Conservation (phyloP, 176 grass and related monocot species). For the Oryza meyeriana region DNA sequence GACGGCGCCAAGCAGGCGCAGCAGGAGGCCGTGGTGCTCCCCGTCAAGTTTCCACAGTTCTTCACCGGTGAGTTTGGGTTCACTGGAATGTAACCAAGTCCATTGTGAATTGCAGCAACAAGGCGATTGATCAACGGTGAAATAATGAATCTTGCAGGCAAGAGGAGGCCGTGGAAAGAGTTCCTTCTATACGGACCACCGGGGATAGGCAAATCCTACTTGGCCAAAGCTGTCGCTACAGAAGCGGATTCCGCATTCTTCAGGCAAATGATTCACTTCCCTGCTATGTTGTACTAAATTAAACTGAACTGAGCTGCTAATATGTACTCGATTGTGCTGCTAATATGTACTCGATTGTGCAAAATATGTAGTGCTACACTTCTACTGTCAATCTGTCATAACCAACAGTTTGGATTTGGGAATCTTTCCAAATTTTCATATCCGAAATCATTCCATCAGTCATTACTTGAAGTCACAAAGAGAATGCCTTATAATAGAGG, state of each 20-base stretch:
- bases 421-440: no score
- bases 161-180: slow-evolving; percentile 68
- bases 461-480: no score
- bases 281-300: no score
- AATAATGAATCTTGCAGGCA: slow-evolving; percentile 29
- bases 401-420: no score
- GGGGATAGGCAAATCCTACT: slow-evolving; percentile 73
- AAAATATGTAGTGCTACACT: background rate
- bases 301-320: no score
- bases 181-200: slow-evolving; percentile 67
- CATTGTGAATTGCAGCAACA: background rate
- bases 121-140: background rate
- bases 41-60: slow-evolving; percentile 74
- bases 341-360: no score
- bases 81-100: background rate
- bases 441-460: no score
- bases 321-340: no score
- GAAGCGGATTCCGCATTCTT: slow-evolving; percentile 74
- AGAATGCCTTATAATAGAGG: no score
- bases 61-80: slow-evolving; percentile 43
- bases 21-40: slow-evolving; percentile 70
- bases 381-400: background rate
- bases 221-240: slow-evolving; percentile 74
- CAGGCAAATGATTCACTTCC: slow-evolving; percentile 35
- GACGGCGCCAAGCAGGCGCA: slow-evolving; percentile 73